Percentiles rank a stretch among this genome's conserved stretches.
These are phyloP conservation scores for Gastrolobium bilobum DNA, from an alignment of 306 rosid genomes.

Conservation along the genomic window DNA sequence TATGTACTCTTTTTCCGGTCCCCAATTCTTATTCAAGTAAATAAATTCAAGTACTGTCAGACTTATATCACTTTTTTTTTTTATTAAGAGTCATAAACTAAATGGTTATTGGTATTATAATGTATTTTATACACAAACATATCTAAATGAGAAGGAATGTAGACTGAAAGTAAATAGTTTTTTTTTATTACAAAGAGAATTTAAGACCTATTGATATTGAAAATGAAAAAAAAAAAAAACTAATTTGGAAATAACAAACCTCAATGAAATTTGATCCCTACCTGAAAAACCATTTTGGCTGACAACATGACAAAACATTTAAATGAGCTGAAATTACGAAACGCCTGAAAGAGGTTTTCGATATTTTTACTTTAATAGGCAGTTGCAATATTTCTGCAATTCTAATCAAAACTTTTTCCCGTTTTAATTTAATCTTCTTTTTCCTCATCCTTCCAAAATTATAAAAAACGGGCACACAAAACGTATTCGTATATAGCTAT, in stretches of 20 bases:
- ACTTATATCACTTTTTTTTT: no score
- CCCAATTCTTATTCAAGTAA: no score
- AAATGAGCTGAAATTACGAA: background rate
- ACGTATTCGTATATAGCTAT: no score
- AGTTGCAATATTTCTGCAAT: no score
- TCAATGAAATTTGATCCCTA: background rate
- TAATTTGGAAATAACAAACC: background rate
- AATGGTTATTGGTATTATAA: background rate
- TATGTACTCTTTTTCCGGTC: no score
- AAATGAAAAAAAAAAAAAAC: background rate
- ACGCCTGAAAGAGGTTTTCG: background rate
- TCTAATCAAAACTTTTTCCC: no score
- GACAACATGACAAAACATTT: background rate
- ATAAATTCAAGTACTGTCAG: no score
- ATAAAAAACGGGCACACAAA: no score
- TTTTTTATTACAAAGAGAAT: background rate
- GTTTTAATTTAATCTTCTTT: no score
- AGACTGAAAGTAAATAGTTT: background rate
- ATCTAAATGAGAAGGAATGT: background rate
- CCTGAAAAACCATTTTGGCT: background rate
- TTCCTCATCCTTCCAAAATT: no score
- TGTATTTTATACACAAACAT: background rate
- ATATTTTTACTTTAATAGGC: background rate
- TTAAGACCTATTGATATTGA: background rate
- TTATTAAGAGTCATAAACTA: no score